Evolutionary conservation across 352 stramenopile species (phyloP), one percentile per base, ranked within the genome.

Genomic region (Pythium grandisporangium): DNA sequence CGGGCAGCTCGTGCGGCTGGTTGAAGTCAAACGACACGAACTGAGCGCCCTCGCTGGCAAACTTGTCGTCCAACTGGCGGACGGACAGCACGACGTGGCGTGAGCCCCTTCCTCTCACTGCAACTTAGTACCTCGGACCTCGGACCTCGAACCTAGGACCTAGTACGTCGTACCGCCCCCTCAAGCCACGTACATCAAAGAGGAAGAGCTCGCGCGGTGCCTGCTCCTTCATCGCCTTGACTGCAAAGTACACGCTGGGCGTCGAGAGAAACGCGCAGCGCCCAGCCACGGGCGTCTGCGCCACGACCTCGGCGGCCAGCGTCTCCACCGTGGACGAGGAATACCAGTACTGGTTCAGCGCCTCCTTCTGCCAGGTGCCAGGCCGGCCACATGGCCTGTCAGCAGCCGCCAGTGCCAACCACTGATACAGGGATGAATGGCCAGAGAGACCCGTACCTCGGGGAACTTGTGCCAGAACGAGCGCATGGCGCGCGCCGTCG

Each of bases 261-360:
- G 91, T 98, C 8, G 88, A 97, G 22, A 98, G 60, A 47, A 97
- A 98, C 13, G 88, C 91, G n/a, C 85, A 67, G 25, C 58, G 55
- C 2, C 45, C 47, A 2, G 57, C 61, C n/a, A 45, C 37, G 2
- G 42, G 41, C 20, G 71, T 80, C 39, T 93, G 69, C 13, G 64
- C 61, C 16, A 84, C 34, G 2, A 81, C 67, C 51, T 90, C 79
- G 13, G 58, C 49, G 0, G 72, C 73, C n/a, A 89, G 47, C 16
- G 60, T 67, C 17, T 95, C 61, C 17, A 97, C 90, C 0, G 91
- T 97, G 6, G 69, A 50, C 5, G 65, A 53, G 1, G 84, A 96
- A 53, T 97, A 98, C 91, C 91, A 98, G 51, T 97, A 98, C 57
- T 98, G 93, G 61, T 98, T 98, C n/a, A 97, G 60, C 53, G 96